These are phyloP conservation scores for Trametes cubensis DNA, from an alignment of 768 basidiomycete species.

Conservation along the genomic window DNA sequence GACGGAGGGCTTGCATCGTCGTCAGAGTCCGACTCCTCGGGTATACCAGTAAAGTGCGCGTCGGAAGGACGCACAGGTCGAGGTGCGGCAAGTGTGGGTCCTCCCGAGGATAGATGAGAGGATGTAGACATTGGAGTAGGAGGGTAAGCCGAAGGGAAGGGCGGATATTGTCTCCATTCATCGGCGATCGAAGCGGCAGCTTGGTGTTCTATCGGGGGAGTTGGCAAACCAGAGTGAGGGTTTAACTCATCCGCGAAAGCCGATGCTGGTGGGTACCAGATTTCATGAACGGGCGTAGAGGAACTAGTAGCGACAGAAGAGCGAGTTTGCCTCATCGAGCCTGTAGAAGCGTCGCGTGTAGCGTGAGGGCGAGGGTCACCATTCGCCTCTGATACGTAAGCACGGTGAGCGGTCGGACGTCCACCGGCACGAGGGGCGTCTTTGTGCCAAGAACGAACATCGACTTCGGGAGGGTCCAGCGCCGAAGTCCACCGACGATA, in stretches of 20 bases:
- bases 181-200: constrained; percentile 36
- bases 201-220: constrained; percentile 17
- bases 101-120: constrained; percentile 14
- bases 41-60: constrained; percentile 20
- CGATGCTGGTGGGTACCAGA: constrained; percentile 65
- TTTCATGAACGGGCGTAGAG: constrained; percentile 40
- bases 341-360: constrained; percentile 10
- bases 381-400: constrained; percentile 15
- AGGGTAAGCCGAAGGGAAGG: constrained; percentile 79
- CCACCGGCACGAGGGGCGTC: constrained; percentile 8
- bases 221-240: constrained; percentile 26
- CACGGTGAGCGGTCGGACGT: constrained; percentile 16
- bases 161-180: constrained; percentile 75
- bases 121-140: constrained; percentile 41
- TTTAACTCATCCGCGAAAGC: constrained; percentile 41
- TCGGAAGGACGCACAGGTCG: constrained; percentile 20
- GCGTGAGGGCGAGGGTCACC: constrained; percentile 9
- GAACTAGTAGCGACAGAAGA: constrained; percentile 3
- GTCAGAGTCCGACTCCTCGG: constrained; percentile 21
- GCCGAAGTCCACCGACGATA: constrained; percentile 32
- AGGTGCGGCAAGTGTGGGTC: constrained; percentile 17
- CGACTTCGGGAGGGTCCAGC: constrained; percentile 15
- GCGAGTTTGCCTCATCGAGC: constrained; percentile 15
- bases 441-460: constrained; percentile 13
- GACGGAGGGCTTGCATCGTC: constrained; percentile 3